phyloP scores from a whole-genome alignment of 805 yeast genomes.

The Cyberlindnera americana region DNA sequence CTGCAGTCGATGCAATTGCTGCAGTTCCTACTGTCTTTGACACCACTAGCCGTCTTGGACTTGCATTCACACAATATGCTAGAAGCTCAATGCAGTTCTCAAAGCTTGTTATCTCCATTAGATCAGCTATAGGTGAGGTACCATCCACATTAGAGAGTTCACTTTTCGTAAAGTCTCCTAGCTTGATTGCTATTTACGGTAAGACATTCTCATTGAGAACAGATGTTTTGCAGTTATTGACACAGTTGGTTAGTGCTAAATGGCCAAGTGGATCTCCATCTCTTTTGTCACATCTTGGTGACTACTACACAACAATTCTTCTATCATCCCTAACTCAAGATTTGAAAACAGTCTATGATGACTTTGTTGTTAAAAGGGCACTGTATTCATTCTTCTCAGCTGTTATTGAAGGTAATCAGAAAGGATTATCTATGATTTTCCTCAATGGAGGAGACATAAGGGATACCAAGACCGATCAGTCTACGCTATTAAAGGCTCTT shows the following conservation, averaged over 20 bases:
- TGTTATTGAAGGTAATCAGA: conserved; percentile 68
- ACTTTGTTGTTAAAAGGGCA: conserved; percentile 47
- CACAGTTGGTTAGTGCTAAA: conserved; percentile 50
- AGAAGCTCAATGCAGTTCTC: conserved; percentile 52
- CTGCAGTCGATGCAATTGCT: conserved; percentile 46
- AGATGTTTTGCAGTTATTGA: conserved; percentile 51
- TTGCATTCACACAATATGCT: conserved; percentile 48
- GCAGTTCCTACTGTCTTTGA: conserved; percentile 35
- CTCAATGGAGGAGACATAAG: conserved; percentile 48
- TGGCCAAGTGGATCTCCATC: conserved; percentile 71
- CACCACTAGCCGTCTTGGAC: conserved; percentile 41
- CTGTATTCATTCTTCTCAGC: conserved; percentile 64
- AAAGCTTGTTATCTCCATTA: conserved; percentile 50
- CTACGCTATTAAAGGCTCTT: conserved; percentile 51
- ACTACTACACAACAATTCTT: conserved; percentile 55
- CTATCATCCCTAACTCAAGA: conserved; percentile 59
- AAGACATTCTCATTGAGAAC: conserved; percentile 45
- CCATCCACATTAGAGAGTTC: conserved; percentile 66
- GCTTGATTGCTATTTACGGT: conserved; percentile 55
- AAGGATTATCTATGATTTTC: conserved; percentile 70
- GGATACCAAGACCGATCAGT: conserved; percentile 17
- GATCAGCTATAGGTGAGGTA: conserved; percentile 43
- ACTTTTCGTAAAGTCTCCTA: conserved; percentile 53
- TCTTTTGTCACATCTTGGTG: conserved; percentile 74
- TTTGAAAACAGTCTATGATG: conserved; percentile 53